phyloP scores from a whole-genome alignment of 192 early-diverging fungal species.

The Radiomyces spectabilis region DNA sequence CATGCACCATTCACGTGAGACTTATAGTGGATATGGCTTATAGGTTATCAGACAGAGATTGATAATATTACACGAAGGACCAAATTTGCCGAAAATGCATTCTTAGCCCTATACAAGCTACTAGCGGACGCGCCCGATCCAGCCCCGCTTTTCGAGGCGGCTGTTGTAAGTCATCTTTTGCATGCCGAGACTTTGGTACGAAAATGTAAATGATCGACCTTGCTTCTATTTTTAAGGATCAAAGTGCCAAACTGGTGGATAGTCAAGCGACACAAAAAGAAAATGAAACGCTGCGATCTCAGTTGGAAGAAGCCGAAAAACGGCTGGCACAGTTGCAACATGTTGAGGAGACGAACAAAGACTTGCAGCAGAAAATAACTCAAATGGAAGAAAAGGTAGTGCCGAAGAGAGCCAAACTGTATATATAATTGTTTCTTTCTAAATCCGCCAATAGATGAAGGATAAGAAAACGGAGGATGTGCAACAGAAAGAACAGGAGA shows the following conservation, averaged over 20 bases:
- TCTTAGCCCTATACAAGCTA: conserved; percentile 73
- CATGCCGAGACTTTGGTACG: no score
- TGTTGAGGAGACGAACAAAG: conserved; percentile 37
- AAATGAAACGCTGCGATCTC: conserved; percentile 47
- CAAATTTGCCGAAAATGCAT: conserved; percentile 76
- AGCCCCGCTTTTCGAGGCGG: conserved; percentile 55
- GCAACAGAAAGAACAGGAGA: conserved; percentile 58
- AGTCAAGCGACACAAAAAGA: conserved; percentile 40
- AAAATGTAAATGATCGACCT: no score
- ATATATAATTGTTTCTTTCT: neutral
- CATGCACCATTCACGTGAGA: no score
- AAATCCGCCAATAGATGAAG: conserved; percentile 37
- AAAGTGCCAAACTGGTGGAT: conserved; percentile 39
- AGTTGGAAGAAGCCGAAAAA: conserved; percentile 36
- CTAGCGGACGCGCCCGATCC: conserved; percentile 83
- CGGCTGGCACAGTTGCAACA: conserved; percentile 30
- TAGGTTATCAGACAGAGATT: conserved; percentile 87
- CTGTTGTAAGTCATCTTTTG: conserved; percentile 38
- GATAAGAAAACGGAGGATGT: conserved; percentile 63
- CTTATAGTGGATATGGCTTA: no score
- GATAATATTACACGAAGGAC: conserved; percentile 79
- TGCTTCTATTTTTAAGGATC: conserved; percentile 33
- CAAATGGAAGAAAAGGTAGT: conserved; percentile 51
- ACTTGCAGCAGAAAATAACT: conserved; percentile 46
- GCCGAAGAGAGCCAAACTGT: conserved; percentile 1